Percentiles rank a stretch among this genome's conserved stretches.
These are phyloP conservation scores for Fremontodendron californicum DNA, from an alignment of 345 rosid species.

Conservation along the genomic window DNA sequence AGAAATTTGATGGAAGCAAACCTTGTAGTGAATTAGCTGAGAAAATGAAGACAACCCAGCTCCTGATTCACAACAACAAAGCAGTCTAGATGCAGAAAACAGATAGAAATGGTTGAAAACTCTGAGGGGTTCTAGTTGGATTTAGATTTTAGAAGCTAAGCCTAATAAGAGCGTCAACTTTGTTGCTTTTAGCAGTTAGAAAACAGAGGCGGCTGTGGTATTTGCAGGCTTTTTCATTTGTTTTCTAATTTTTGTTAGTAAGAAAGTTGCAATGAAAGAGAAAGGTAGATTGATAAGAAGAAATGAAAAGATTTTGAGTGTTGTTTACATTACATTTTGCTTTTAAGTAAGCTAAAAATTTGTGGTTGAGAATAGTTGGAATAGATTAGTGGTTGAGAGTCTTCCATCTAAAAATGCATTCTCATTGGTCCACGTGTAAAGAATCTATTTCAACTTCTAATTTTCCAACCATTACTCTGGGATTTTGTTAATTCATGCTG, in stretches of 20 bases:
- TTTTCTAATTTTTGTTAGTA: too few relatives aligned
- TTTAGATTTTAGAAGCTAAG: not conserved
- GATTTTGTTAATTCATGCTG: not conserved
- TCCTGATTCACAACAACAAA: slow-evolving; percentile 2
- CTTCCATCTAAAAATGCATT: slow-evolving; percentile 41
- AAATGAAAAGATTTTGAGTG: not conserved
- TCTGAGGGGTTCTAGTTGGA: not conserved
- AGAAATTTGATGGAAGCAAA: not conserved
- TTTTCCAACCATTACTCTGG: not conserved
- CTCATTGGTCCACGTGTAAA: slow-evolving; percentile 28
- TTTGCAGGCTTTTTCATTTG: not conserved
- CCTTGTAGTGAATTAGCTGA: slow-evolving; percentile 11
- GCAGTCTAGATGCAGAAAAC: slow-evolving; percentile 8
- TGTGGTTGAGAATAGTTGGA: slow-evolving; percentile 40
- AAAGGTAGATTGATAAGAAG: not conserved
- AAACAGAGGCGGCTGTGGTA: slow-evolving; percentile 17
- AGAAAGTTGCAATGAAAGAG: not conserved
- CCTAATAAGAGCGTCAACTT: not conserved
- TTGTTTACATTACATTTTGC: not conserved
- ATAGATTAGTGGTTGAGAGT: slow-evolving; percentile 36
- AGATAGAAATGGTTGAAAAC: not conserved
- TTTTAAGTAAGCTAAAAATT: not conserved
- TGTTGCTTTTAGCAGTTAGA: not conserved
- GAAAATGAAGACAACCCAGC: slow-evolving; percentile 16
- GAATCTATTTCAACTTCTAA: slow-evolving; percentile 4